Conservation (phyloP, 2,329 filamentous ascomycete species). For the Pyrenophora teres region DNA sequence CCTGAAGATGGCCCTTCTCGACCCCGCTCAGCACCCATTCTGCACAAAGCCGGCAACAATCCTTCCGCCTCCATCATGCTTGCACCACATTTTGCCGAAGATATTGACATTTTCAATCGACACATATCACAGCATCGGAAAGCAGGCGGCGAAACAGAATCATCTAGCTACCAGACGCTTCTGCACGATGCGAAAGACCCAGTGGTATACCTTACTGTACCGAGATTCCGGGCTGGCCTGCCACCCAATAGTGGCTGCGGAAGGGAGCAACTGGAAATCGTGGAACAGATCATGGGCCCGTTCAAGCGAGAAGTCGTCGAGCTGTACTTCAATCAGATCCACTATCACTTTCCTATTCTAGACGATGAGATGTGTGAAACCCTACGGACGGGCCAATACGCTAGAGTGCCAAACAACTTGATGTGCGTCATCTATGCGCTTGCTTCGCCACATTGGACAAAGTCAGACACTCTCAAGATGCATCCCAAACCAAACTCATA, state of each 20-base stretch:
- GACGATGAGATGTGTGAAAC: constrained; percentile 46
- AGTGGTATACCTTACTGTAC: constrained; percentile 53
- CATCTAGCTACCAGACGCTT: constrained; percentile 55
- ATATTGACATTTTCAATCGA: constrained; percentile 48
- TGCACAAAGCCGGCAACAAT: constrained; percentile 38
- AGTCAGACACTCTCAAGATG: constrained; percentile 43
- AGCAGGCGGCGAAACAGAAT: constrained; percentile 34
- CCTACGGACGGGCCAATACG: constrained; percentile 42
- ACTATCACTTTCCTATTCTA: constrained; percentile 48
- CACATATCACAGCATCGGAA: constrained; percentile 45
- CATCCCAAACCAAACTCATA: constrained; percentile 46
- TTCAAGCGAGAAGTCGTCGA: constrained; percentile 48
- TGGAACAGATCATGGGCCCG: constrained; percentile 49
- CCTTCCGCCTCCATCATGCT: constrained; percentile 48
- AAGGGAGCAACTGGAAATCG: constrained; percentile 47
- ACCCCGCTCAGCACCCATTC: constrained; percentile 30
- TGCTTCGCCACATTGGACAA: constrained; percentile 45
- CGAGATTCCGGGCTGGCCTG: constrained; percentile 55
- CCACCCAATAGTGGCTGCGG: constrained; percentile 43
- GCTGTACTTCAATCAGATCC: constrained; percentile 52
- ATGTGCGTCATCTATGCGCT: constrained; percentile 49
- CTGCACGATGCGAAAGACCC: constrained; percentile 51
- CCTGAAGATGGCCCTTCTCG: constrained; percentile 27
- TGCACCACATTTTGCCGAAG: constrained; percentile 49
- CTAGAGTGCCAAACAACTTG: constrained; percentile 43